Evolutionary conservation across 345 rosid genomes (phyloP).

Genomic region (Firmiana major): DNA sequence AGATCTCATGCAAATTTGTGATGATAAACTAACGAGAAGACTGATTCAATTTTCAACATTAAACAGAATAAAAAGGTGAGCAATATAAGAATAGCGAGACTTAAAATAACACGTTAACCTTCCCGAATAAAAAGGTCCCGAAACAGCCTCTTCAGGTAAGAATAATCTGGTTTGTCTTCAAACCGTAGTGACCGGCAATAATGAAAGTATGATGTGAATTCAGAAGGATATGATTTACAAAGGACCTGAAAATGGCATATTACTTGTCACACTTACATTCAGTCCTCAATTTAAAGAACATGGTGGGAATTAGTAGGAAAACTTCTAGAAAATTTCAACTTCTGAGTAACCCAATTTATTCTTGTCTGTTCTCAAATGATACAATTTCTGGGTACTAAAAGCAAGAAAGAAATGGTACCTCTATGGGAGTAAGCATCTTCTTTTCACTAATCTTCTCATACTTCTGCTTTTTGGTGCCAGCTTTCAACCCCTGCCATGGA

Average conservation of each 20-base stretch:
- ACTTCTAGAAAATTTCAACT: neutral
- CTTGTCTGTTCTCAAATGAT: neutral
- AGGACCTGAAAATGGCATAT: conserved; percentile 48
- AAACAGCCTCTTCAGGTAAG: conserved; percentile 89
- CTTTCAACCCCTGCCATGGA: conserved; percentile 98
- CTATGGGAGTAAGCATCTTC: conserved; percentile 86
- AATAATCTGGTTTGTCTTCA: conserved; percentile 96
- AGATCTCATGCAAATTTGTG: neutral
- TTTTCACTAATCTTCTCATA: conserved; percentile 96
- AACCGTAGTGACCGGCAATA: conserved; percentile 93
- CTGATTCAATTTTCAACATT: neutral
- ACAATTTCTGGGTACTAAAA: neutral
- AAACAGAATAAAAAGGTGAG: neutral
- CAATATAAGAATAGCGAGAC: neutral
- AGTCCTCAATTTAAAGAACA: neutral
- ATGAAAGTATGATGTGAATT: conserved; percentile 95
- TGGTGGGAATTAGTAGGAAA: neutral
- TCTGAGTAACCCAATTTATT: neutral
- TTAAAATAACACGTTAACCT: conserved; percentile 39
- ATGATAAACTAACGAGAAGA: neutral
- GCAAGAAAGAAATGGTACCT: conserved; percentile 41
- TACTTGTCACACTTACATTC: neutral
- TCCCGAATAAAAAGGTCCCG: conserved; percentile 94
- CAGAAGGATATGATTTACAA: conserved; percentile 82
- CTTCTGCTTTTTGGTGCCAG: conserved; percentile 96